Percentiles rank a stretch among this genome's conserved stretches.
Conservation (phyloP, 2,329 filamentous ascomycete genomes). For the Fusarium sp. region DNA sequence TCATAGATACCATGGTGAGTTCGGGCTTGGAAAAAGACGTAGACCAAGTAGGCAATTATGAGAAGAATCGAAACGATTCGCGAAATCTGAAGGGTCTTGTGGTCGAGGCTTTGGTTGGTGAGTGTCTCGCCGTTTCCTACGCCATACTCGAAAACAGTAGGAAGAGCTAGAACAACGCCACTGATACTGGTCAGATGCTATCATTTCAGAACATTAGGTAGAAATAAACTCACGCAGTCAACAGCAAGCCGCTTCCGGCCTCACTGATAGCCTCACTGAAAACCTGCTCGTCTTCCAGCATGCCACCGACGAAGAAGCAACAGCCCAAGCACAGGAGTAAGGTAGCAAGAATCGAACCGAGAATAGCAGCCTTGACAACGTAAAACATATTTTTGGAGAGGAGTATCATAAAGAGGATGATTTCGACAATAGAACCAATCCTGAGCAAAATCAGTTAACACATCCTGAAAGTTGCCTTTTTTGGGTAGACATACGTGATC, state of each 20-base stretch:
- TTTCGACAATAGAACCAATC: slow-evolving; percentile 80
- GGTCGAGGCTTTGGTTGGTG: slow-evolving; percentile 55
- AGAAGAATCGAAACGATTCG: slow-evolving; percentile 77
- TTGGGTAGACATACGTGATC: slow-evolving; percentile 58
- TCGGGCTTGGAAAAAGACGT: slow-evolving; percentile 77
- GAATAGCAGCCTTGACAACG: slow-evolving; percentile 85
- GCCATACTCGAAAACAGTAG: slow-evolving; percentile 67
- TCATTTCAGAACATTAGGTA: background rate
- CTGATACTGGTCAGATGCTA: slow-evolving; percentile 49
- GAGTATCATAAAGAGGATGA: slow-evolving; percentile 84
- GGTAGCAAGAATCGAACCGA: slow-evolving; percentile 86
- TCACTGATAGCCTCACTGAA: slow-evolving; percentile 84
- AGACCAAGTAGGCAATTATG: slow-evolving; percentile 74
- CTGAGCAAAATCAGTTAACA: slow-evolving; percentile 41
- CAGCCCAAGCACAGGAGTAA: slow-evolving; percentile 81
- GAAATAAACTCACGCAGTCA: slow-evolving; percentile 74
- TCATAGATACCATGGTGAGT: slow-evolving; percentile 83
- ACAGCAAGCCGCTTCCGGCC: slow-evolving; percentile 78
- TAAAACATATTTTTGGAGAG: slow-evolving; percentile 66
- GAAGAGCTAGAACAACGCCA: slow-evolving; percentile 55
- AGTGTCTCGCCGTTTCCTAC: slow-evolving; percentile 47
- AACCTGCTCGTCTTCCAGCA: slow-evolving; percentile 73
- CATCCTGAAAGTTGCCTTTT: background rate
- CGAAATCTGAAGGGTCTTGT: slow-evolving; percentile 72
- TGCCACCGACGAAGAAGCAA: slow-evolving; percentile 82